These are phyloP conservation scores for Chlamydomonas eustigma DNA, from an alignment of 139 green algal genomes.

Conservation along the genomic window DNA sequence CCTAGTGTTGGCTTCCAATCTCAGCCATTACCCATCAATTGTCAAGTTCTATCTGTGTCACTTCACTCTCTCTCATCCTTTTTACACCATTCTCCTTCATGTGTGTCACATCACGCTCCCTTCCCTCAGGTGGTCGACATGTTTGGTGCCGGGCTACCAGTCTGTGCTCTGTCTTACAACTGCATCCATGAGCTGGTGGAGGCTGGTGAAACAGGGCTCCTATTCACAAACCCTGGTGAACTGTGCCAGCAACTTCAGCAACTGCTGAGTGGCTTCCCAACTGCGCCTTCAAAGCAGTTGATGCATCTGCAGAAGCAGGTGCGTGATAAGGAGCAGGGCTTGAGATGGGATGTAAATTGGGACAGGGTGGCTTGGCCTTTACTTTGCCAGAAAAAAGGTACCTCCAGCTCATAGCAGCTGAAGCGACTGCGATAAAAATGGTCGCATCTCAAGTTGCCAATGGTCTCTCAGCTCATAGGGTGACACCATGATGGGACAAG, in stretches of 20 bases:
- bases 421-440: no score
- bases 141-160: constrained; percentile 90
- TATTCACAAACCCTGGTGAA: constrained; percentile 64
- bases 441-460: no score
- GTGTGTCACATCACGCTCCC: no score
- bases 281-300: constrained; percentile 15
- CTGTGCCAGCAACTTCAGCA: constrained; percentile 57
- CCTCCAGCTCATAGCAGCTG: no score
- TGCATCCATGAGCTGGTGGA: constrained; percentile 82
- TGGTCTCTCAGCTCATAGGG: no score
- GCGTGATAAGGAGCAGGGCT: constrained; percentile 20
- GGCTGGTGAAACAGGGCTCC: constrained; percentile 61
- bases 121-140: constrained; percentile 86
- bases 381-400: constrained; percentile 8
- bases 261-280: constrained; percentile 49
- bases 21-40: no score
- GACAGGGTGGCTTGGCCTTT: constrained; percentile 25
- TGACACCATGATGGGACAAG: no score
- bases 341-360: constrained; percentile 43
- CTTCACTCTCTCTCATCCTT: background rate
- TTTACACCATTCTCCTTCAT: background rate
- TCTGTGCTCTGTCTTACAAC: constrained; percentile 75
- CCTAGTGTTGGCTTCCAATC: no score
- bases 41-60: no score
- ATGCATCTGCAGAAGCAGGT: constrained; percentile 28